Conservation (phyloP, 805 yeast genomes). For the Ogataea zsoltii region DNA sequence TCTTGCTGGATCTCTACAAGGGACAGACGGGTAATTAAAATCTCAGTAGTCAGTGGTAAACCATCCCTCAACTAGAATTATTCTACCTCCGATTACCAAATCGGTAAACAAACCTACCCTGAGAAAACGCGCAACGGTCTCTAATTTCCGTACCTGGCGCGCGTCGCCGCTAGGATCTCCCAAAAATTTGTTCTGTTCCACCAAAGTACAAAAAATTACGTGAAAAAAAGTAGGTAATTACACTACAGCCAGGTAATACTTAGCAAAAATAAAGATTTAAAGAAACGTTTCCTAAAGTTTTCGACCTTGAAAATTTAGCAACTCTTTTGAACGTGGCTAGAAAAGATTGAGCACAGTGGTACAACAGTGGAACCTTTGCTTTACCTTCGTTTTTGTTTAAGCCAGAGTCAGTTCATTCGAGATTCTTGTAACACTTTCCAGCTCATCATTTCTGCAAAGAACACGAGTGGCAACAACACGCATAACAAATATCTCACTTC, state of each 20-base stretch:
- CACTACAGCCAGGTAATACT: constrained; percentile 15
- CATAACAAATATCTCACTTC: background rate
- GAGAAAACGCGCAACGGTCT: constrained; percentile 3
- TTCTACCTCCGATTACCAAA: background rate
- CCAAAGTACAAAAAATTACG: background rate
- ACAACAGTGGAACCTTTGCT: background rate
- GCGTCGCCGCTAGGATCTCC: constrained; percentile 7
- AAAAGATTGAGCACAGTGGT: background rate
- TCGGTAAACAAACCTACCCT: background rate
- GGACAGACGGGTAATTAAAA: too few species aligned
- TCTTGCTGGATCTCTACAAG: too few species aligned
- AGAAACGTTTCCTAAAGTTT: constrained; percentile 2
- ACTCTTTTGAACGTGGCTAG: background rate
- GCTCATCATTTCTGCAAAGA: background rate
- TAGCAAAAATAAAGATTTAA: constrained; percentile 11
- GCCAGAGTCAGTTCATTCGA: constrained; percentile 1
- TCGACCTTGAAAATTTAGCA: background rate
- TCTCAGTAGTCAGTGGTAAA: too few species aligned
- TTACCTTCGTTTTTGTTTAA: background rate
- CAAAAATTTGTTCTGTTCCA: constrained; percentile 4
- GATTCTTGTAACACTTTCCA: constrained; percentile 1
- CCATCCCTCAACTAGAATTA: background rate
- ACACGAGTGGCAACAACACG: background rate
- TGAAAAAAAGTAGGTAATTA: constrained; percentile 12
- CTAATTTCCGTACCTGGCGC: constrained; percentile 4